Percentiles rank a stretch among this genome's conserved stretches.
phyloP scores from a whole-genome alignment of 2,329 filamentous ascomycete species.

The Rhynchosporium secalis region DNA sequence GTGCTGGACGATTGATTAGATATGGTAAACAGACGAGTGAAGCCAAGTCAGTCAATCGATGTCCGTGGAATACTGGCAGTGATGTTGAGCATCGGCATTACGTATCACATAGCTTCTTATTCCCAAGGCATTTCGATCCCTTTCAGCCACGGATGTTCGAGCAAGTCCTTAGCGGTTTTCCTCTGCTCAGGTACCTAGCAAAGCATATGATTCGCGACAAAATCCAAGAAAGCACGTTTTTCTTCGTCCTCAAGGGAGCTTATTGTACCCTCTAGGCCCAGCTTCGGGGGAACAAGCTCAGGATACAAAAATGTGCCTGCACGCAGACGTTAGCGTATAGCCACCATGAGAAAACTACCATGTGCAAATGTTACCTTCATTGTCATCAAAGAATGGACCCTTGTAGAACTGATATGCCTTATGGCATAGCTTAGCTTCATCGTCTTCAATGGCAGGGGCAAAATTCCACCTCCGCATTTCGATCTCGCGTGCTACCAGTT shows the following conservation, averaged over 20 bases:
- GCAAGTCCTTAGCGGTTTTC: constrained; percentile 7
- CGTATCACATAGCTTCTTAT: background rate
- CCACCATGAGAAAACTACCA: background rate
- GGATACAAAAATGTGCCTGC: constrained; percentile 11
- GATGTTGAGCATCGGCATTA: background rate
- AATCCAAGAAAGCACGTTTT: constrained; percentile 6
- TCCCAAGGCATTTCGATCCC: constrained; percentile 4
- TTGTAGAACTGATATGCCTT: constrained; percentile 18
- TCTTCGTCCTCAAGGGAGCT: constrained; percentile 11
- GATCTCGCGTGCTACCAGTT: constrained; percentile 39
- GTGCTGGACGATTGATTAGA: too few relatives aligned
- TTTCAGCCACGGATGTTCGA: constrained; percentile 11
- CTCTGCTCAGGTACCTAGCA: constrained; percentile 2
- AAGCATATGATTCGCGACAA: constrained; percentile 10
- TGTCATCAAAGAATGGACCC: constrained; percentile 19
- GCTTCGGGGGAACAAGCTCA: constrained; percentile 8
- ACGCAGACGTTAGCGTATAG: background rate
- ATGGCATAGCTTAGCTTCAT: constrained; percentile 16
- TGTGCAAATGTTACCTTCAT: constrained; percentile 15
- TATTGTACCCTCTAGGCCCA: constrained; percentile 8
- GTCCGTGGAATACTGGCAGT: too few relatives aligned
- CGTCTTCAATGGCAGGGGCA: constrained; percentile 35
- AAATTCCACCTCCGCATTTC: constrained; percentile 40
- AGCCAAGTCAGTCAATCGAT: too few relatives aligned
- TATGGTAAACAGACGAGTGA: too few relatives aligned